Conservation (phyloP, 768 basidiomycete species). For the Termitomyces sp. region DNA sequence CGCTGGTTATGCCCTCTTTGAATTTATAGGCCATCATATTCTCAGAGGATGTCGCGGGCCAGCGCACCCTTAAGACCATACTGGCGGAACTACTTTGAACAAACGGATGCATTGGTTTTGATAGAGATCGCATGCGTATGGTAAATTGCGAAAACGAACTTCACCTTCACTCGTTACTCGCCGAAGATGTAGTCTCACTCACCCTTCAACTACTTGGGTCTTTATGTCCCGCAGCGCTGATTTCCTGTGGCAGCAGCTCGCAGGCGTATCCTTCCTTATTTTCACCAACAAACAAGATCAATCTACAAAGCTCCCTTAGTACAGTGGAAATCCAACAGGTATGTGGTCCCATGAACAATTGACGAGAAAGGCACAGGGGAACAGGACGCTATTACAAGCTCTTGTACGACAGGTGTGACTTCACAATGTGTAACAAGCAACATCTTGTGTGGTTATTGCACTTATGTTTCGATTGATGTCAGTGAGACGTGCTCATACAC, state of each 20-base stretch:
- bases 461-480: too few relatives aligned
- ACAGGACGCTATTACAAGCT: too few relatives aligned
- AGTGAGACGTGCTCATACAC: too few relatives aligned
- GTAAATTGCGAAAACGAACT: conserved; percentile 85
- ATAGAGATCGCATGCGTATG: conserved; percentile 44
- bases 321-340: conserved; percentile 80
- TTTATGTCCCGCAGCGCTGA: conserved; percentile 5
- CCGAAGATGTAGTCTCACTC: conserved; percentile 75
- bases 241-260: conserved; percentile 59
- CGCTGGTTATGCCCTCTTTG: neutral
- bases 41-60: conserved; percentile 93
- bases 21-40: neutral
- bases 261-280: conserved; percentile 85
- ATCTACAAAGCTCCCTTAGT: conserved; percentile 25
- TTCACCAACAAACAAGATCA: conserved; percentile 83
- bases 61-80: conserved; percentile 96
- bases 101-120: too few relatives aligned
- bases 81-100: conserved; percentile 97
- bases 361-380: too few relatives aligned
- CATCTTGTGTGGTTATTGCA: too few relatives aligned
- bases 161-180: conserved; percentile 74
- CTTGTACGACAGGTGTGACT: too few relatives aligned
- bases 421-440: too few relatives aligned
- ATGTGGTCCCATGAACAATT: conserved; percentile 1
- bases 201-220: too few relatives aligned